phyloP scores from a whole-genome alignment of 139 green algal genomes.

The Volvox reticuliferus region DNA sequence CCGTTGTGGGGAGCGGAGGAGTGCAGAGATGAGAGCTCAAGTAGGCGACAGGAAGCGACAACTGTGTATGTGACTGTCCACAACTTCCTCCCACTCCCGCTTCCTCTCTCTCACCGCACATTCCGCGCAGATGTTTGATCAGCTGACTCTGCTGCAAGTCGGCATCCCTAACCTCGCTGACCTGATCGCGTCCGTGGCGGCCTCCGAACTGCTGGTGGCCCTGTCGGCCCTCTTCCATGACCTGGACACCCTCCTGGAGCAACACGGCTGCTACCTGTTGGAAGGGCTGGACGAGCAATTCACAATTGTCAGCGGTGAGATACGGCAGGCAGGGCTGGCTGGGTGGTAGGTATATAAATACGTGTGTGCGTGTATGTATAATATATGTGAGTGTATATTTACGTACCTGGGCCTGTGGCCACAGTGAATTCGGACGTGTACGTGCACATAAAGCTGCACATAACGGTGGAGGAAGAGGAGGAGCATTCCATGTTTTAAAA shows the following conservation, averaged over 20 bases:
- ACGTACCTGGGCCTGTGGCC: background rate
- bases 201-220: conserved; percentile 38
- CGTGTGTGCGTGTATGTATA: background rate
- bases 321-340: background rate
- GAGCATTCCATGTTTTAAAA: too few species aligned
- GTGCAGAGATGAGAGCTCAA: background rate
- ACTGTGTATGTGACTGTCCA: too few species aligned
- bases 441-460: too few species aligned
- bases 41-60: too few species aligned
- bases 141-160: conserved; percentile 49
- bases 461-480: too few species aligned
- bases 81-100: background rate
- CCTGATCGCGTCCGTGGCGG: conserved; percentile 19
- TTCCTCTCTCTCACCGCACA: too few species aligned
- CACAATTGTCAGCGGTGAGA: conserved; percentile 44
- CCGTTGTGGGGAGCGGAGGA: background rate
- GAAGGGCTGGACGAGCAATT: conserved; percentile 38
- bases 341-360: background rate
- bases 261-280: conserved; percentile 53
- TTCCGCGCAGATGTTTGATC: conserved; percentile 43
- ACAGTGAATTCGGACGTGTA: too few species aligned
- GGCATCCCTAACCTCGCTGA: conserved; percentile 24
- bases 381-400: background rate
- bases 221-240: conserved; percentile 38
- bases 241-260: conserved; percentile 49